Conservation (phyloP, 2,329 filamentous ascomycete species). For the Phialemoniopsis sp. region DNA sequence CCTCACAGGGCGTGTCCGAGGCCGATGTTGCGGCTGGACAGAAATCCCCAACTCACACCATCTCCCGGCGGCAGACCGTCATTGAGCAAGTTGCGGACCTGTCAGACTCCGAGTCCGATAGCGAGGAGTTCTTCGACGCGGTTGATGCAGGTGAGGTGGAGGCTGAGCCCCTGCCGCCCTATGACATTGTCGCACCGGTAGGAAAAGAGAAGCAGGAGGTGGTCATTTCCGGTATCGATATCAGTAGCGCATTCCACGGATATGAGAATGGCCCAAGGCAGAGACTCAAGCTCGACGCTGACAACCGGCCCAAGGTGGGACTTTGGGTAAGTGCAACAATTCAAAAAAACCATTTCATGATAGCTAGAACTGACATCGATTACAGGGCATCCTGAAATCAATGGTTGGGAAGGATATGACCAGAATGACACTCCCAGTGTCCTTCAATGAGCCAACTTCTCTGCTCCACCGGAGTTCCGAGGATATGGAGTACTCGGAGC, state of each 20-base stretch:
- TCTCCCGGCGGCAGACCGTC: conserved; percentile 57
- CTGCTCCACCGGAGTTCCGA: conserved; percentile 91
- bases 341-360: background rate
- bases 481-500: conserved; percentile 96
- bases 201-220: conserved; percentile 41
- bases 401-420: conserved; percentile 99
- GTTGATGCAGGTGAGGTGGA: conserved; percentile 91
- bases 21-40: conserved; percentile 17
- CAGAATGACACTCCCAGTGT: conserved; percentile 97
- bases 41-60: conserved; percentile 33
- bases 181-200: conserved; percentile 27
- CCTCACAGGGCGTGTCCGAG: background rate
- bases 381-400: conserved; percentile 88
- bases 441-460: conserved; percentile 97
- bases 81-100: conserved; percentile 69
- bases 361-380: conserved; percentile 14
- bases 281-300: conserved; percentile 81
- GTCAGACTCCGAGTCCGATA: conserved; percentile 77
- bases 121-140: conserved; percentile 93
- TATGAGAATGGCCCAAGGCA: conserved; percentile 86
- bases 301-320: conserved; percentile 89
- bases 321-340: conserved; percentile 77
- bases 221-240: conserved; percentile 51
- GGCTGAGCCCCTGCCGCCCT: conserved; percentile 56
- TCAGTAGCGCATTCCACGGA: conserved; percentile 76